Percentiles rank a stretch among this genome's conserved stretches.
These are phyloP conservation scores for Acanthamoeba castellanii DNA, from an alignment of 208 protist genomes.

Conservation along the genomic window DNA sequence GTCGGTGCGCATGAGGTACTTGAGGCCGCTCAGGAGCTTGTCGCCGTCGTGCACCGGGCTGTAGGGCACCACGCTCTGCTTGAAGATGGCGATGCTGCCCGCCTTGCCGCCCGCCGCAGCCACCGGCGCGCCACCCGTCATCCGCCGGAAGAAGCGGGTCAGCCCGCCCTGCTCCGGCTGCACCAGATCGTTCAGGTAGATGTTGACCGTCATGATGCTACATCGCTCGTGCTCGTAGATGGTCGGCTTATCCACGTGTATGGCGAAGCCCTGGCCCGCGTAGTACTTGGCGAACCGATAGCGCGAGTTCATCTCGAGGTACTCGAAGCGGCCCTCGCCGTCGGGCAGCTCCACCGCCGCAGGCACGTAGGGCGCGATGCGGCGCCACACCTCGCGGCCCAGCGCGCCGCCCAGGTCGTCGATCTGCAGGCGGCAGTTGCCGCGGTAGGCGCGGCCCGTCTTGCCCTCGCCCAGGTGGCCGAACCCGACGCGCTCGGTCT, in stretches of 20 bases:
- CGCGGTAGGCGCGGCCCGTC: slow-evolving; percentile 58
- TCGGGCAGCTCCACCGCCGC: slow-evolving; percentile 1
- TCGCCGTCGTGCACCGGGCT: slow-evolving; percentile 61
- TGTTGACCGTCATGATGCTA: slow-evolving; percentile 68
- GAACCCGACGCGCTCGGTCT: slow-evolving; percentile 37
- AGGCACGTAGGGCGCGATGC: slow-evolving; percentile 10
- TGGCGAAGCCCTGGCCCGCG: slow-evolving; percentile 48
- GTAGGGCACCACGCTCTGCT: slow-evolving; percentile 65
- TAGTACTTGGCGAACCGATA: slow-evolving; percentile 73
- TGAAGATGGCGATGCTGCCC: slow-evolving; percentile 65
- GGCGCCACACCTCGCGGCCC: slow-evolving; percentile 46
- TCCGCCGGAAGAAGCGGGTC: slow-evolving; percentile 48
- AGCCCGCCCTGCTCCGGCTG: slow-evolving; percentile 55
- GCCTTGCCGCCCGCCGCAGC: slow-evolving; percentile 38
- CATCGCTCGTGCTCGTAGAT: slow-evolving; percentile 59
- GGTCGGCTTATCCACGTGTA: slow-evolving; percentile 69
- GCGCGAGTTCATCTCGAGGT: slow-evolving; percentile 63
- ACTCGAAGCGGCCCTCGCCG: slow-evolving; percentile 2
- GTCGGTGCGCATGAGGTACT: slow-evolving; percentile 71
- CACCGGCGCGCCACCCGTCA: not conserved
- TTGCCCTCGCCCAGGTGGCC: slow-evolving; percentile 61
- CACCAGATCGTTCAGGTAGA: slow-evolving; percentile 69
- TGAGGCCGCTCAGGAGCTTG: slow-evolving; percentile 30
- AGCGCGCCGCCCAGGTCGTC: slow-evolving; percentile 14
- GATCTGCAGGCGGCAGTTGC: slow-evolving; percentile 61